These are phyloP conservation scores for Lasiosphaeriaceae sp. DNA, from an alignment of 495 filamentous ascomycete genomes.

Conservation along the genomic window DNA sequence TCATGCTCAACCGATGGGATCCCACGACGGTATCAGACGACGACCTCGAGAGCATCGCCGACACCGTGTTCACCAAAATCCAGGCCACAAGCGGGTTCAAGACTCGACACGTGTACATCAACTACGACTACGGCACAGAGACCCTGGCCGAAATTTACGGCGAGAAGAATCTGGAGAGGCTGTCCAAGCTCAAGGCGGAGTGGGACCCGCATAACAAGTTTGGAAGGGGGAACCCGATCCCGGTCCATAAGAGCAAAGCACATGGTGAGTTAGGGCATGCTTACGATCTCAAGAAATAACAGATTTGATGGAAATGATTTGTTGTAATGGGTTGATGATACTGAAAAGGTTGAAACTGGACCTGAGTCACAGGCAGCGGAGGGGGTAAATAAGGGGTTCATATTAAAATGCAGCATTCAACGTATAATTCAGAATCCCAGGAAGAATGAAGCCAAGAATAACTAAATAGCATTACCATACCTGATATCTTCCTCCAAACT, in stretches of 20 bases:
- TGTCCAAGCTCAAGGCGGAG: constrained; percentile 23
- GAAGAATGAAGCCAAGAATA: too few species aligned
- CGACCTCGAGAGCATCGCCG: background rate
- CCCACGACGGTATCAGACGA: background rate
- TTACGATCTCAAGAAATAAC: too few species aligned
- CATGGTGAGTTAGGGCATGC: too few species aligned
- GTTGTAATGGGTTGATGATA: too few species aligned
- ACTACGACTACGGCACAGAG: constrained; percentile 38
- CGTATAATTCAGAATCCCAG: too few species aligned
- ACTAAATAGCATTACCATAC: too few species aligned
- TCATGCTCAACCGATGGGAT: background rate
- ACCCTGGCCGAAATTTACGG: constrained; percentile 18
- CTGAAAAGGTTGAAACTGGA: too few species aligned
- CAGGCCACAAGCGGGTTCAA: constrained; percentile 18
- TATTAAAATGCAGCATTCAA: too few species aligned
- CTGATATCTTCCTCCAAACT: too few species aligned
- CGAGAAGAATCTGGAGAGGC: constrained; percentile 20
- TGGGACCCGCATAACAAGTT: constrained; percentile 31
- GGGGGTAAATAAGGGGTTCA: too few species aligned
- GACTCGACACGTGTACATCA: constrained; percentile 26
- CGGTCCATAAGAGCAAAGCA: background rate
- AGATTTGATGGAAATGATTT: too few species aligned
- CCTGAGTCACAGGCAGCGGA: too few species aligned
- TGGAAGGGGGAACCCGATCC: constrained; percentile 12
- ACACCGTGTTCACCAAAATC: background rate